These are phyloP conservation scores for Exserohilum turcica DNA, from an alignment of 2,329 filamentous ascomycete species.

Conservation along the genomic window DNA sequence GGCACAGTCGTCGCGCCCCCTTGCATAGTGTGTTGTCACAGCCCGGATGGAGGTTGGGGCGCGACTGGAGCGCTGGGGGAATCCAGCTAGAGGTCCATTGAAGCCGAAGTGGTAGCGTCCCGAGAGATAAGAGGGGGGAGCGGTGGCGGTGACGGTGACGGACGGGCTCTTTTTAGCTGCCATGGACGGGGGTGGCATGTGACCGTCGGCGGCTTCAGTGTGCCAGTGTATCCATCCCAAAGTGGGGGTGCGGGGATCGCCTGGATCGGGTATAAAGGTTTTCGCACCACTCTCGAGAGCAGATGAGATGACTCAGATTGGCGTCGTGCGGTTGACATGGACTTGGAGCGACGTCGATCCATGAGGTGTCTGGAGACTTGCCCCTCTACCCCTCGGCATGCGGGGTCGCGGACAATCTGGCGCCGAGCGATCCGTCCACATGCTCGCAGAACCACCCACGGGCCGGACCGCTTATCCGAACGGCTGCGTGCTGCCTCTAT, in stretches of 20 bases:
- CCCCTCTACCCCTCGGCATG: conserved; percentile 17
- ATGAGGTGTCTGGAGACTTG: conserved; percentile 1
- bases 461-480: conserved; percentile 29
- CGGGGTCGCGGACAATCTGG: conserved; percentile 23
- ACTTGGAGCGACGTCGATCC: background rate
- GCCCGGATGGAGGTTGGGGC: background rate
- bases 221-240: background rate
- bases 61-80: background rate
- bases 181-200: too few relatives aligned
- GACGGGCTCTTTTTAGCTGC: background rate
- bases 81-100: background rate
- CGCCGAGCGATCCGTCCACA: conserved; percentile 34
- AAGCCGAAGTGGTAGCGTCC: background rate
- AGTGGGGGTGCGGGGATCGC: background rate
- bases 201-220: background rate
- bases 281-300: conserved; percentile 1
- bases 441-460: conserved; percentile 9
- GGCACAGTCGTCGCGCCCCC: too few relatives aligned
- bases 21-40: background rate
- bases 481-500: conserved; percentile 2
- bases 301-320: background rate
- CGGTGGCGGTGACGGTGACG: background rate
- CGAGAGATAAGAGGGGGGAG: background rate
- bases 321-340: background rate
- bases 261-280: background rate